Percentiles rank a stretch among this genome's conserved stretches.
phyloP scores from a whole-genome alignment of 805 yeast genomes.

The Candida insectalens region DNA sequence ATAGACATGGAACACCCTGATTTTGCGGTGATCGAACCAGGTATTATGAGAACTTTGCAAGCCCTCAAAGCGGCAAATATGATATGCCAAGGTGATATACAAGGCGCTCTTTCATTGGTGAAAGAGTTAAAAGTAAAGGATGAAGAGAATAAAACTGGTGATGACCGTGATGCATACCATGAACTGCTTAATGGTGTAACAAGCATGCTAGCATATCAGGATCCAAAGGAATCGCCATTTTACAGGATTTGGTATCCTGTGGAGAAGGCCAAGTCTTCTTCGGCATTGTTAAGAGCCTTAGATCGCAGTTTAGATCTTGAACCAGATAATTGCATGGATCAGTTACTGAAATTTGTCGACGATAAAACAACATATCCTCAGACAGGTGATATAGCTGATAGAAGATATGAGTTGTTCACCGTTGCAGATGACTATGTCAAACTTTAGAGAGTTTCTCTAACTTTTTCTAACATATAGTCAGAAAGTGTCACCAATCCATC shows the following conservation, averaged over 20 bases:
- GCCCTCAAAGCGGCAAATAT: conserved; percentile 34
- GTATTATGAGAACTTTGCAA: conserved; percentile 30
- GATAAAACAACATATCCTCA: conserved; percentile 18
- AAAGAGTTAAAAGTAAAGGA: conserved; percentile 26
- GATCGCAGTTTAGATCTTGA: too few species aligned
- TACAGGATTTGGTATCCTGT: conserved; percentile 27
- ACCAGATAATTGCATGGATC: too few species aligned
- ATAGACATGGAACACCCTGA: conserved; percentile 30
- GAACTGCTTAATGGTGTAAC: conserved; percentile 41
- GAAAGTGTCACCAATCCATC: conserved; percentile 44
- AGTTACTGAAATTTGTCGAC: too few species aligned
- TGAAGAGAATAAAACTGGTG: conserved; percentile 20
- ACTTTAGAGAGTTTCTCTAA: conserved; percentile 15
- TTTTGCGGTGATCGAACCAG: conserved; percentile 23
- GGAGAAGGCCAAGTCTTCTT: conserved; percentile 19
- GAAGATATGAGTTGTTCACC: neutral
- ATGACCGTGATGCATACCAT: too few species aligned
- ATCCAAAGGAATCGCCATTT: conserved; percentile 30
- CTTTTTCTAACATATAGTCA: conserved; percentile 36
- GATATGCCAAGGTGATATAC: conserved; percentile 20
- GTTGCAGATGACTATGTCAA: too few species aligned
- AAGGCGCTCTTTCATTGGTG: conserved; percentile 30
- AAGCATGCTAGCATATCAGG: conserved; percentile 41
- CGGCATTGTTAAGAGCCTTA: too few species aligned
- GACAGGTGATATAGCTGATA: neutral